phyloP scores from a whole-genome alignment of 2,329 filamentous ascomycete species.

The Biscogniauxia mediterranea region DNA sequence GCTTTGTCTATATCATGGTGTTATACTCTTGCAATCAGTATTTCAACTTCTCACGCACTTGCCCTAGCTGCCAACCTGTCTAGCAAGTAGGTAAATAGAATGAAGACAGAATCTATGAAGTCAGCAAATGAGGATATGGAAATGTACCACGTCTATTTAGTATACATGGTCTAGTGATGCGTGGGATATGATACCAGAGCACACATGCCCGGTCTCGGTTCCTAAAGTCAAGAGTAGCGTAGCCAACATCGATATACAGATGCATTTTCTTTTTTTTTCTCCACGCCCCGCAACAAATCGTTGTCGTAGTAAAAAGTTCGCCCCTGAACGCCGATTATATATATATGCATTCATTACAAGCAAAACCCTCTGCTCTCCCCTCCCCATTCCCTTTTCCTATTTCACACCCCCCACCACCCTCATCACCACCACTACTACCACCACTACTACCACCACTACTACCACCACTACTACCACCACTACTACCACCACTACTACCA shows the following conservation, averaged over 20 bases:
- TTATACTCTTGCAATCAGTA: too few relatives aligned
- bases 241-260: neutral
- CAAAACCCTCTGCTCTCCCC: too few relatives aligned
- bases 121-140: too few relatives aligned
- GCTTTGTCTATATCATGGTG: too few relatives aligned
- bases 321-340: neutral
- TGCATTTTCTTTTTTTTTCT: neutral
- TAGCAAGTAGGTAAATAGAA: too few relatives aligned
- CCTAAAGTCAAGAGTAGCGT: neutral
- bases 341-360: neutral
- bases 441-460: neutral
- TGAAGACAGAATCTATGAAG: too few relatives aligned
- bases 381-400: neutral
- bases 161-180: too few relatives aligned
- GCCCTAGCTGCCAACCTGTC: too few relatives aligned
- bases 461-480: neutral
- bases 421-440: neutral
- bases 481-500: neutral
- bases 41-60: too few relatives aligned
- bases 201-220: neutral
- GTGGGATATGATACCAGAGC: too few relatives aligned
- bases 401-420: too few relatives aligned
- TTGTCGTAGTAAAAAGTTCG: neutral
- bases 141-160: too few relatives aligned
- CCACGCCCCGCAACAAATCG: neutral